These are phyloP conservation scores for Phlebopus sp. DNA, from an alignment of 1,284 basidiomycete genomes.

Conservation along the genomic window DNA sequence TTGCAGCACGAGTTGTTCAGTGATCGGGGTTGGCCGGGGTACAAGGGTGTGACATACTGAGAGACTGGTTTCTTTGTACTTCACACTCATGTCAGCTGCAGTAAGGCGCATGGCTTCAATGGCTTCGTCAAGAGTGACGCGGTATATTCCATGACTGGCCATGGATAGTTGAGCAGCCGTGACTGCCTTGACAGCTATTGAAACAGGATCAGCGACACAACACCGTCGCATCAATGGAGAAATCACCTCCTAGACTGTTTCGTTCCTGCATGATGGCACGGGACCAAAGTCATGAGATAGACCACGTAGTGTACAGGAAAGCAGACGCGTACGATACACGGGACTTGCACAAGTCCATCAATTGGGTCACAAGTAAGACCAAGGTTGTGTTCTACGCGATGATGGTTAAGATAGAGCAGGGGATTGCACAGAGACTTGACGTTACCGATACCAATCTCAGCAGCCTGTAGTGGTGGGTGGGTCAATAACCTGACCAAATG, in stretches of 20 bases:
- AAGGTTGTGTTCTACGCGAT: constrained; percentile 74
- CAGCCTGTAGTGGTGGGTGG: constrained; percentile 73
- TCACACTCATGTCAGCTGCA: constrained; percentile 82
- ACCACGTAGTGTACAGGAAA: constrained; percentile 3
- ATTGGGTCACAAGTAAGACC: constrained; percentile 92
- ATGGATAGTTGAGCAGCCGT: constrained; percentile 94
- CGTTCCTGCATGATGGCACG: constrained; percentile 52
- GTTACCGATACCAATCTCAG: constrained; percentile 89
- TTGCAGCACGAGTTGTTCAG: constrained; percentile 7
- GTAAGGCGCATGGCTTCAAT: constrained; percentile 95
- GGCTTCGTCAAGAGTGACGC: constrained; percentile 90
- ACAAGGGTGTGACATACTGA: constrained; percentile 52
- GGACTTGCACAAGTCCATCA: constrained; percentile 90
- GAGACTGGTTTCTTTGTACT: constrained; percentile 91
- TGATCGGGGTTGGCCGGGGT: neutral
- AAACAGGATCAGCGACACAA: constrained; percentile 11
- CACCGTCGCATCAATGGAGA: neutral
- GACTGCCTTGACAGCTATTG: constrained; percentile 78
- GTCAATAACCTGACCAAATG: constrained; percentile 7
- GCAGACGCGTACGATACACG: constrained; percentile 74
- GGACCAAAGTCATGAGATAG: constrained; percentile 1
- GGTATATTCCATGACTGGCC: constrained; percentile 84
- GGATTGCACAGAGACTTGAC: constrained; percentile 12
- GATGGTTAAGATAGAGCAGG: constrained; percentile 14
- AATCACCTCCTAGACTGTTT: constrained; percentile 79